Conservation (phyloP, 2,329 filamentous ascomycete species). For the Fusarium papillatum region DNA sequence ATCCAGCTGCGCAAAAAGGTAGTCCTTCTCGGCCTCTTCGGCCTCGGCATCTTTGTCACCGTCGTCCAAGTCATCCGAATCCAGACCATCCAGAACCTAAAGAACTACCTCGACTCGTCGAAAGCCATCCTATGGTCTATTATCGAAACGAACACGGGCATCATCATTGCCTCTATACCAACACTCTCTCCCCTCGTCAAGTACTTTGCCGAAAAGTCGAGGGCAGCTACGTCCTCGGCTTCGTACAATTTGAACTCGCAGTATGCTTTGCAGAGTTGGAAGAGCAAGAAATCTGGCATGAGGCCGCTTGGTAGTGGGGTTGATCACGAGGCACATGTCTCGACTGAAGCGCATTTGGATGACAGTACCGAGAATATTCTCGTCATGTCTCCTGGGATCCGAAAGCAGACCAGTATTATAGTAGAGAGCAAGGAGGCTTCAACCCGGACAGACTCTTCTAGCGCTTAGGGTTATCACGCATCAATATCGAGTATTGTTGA, state of each 20-base stretch:
- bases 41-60: conserved; percentile 62
- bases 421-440: background rate
- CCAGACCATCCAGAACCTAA: conserved; percentile 56
- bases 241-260: background rate
- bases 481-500: background rate
- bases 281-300: background rate
- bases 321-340: background rate
- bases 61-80: conserved; percentile 63
- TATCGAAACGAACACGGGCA: conserved; percentile 57
- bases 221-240: conserved; percentile 16
- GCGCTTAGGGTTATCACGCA: background rate
- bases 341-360: background rate
- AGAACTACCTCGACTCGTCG: conserved; percentile 58
- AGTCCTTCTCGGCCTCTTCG: conserved; percentile 56
- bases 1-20: conserved; percentile 51
- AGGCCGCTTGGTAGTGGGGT: background rate
- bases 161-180: conserved; percentile 56
- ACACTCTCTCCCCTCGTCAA: conserved; percentile 55
- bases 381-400: background rate
- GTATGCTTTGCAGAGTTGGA: background rate
- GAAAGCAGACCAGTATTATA: background rate
- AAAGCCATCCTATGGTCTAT: conserved; percentile 57
- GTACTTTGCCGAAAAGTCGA: conserved; percentile 45
- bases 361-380: background rate
- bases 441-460: background rate